Base-by-base conservation (phyloP, 2,329 filamentous ascomycete species). In the Botryosphaeria agaves region DNA sequence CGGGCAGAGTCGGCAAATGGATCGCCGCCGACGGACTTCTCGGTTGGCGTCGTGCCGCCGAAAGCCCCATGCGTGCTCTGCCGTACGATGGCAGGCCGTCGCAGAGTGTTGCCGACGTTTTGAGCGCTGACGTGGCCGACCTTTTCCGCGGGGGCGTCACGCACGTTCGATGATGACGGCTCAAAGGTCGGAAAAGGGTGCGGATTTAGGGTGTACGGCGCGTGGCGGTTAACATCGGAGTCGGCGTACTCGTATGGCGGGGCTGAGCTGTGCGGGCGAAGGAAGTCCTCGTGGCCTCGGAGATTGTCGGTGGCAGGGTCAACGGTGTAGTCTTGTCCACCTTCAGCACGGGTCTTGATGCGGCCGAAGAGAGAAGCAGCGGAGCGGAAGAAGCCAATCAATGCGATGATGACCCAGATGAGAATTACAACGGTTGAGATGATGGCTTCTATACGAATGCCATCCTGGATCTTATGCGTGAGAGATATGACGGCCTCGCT, bases 381-480 rank as follows among this genome's bases (percentile, higher is more conserved):
- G 17, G 76, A 75, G 35, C 82, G 71, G 28, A 71, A 53, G 32
- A 87, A 53, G 29, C 82, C 89, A 28, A 80, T 63, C 20, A 94
- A 61, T 4, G 82, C 69, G 34, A 92, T 66, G 36, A 89, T 52
- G 31, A 91, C 45, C 64, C 84, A 98, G 17, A 92, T 56, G 3
- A 81, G 57, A 8, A 94, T 55, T 4, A 98, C 58, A 30, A 65
- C 70, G 0, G 68, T 64, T 2, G 85, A 80, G 41, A 95, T 84
- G 38, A 92, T 68, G 2, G 79, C 75, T 53, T 94, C 82, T 36
- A 73, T 71, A 29, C 72, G 61, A 38, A 98, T 72, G 38, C 64
- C 71, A 32, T 67, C 66, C 43, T 69, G 59, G 14, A 95, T 61
- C 47, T 71, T 72, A 36, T 65, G 55, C 17, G 75, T 69, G 34